Evolutionary conservation across 495 filamentous ascomycete genomes (phyloP).

Genomic region (Pseudotulostoma volvatum): DNA sequence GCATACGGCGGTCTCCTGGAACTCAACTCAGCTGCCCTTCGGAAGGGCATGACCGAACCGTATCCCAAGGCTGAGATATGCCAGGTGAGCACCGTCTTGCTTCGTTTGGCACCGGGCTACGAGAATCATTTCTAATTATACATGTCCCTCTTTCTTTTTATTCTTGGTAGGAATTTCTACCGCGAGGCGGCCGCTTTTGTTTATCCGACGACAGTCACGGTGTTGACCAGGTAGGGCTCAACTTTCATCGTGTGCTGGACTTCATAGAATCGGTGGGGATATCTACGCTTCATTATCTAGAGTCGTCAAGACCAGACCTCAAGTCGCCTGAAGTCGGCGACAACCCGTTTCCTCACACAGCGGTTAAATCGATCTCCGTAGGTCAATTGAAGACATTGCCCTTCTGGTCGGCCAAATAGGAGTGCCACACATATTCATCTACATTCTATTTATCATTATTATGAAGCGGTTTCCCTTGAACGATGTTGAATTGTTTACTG

Average conservation of each 20-base stretch:
- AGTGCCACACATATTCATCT: too few relatives aligned
- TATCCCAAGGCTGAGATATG: slow-evolving; percentile 74
- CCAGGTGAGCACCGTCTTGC: slow-evolving; percentile 46
- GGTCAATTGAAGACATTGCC: slow-evolving; percentile 13
- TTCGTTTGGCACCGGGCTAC: too few relatives aligned
- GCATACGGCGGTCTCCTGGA: slow-evolving; percentile 71
- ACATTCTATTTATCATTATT: too few relatives aligned
- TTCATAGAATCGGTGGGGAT: slow-evolving; percentile 39
- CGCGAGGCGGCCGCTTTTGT: slow-evolving; percentile 61
- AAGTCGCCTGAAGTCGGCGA: slow-evolving; percentile 14
- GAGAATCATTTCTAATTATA: background rate
- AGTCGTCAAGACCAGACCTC: slow-evolving; percentile 13
- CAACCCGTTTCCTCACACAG: slow-evolving; percentile 25
- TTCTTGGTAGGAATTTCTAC: slow-evolving; percentile 34
- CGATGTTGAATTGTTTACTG: too few relatives aligned
- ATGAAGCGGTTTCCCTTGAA: too few relatives aligned
- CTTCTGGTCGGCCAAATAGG: slow-evolving; percentile 10
- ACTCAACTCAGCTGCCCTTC: slow-evolving; percentile 67
- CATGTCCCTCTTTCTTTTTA: slow-evolving; percentile 4
- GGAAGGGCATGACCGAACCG: slow-evolving; percentile 81
- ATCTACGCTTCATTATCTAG: slow-evolving; percentile 23
- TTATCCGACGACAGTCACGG: slow-evolving; percentile 87
- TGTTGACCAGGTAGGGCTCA: slow-evolving; percentile 58
- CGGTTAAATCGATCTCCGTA: slow-evolving; percentile 11
- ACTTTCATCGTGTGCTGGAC: slow-evolving; percentile 43